Evolutionary conservation across 2,329 filamentous ascomycete species (phyloP).

Genomic region (Arthrinium phaeospermum): DNA sequence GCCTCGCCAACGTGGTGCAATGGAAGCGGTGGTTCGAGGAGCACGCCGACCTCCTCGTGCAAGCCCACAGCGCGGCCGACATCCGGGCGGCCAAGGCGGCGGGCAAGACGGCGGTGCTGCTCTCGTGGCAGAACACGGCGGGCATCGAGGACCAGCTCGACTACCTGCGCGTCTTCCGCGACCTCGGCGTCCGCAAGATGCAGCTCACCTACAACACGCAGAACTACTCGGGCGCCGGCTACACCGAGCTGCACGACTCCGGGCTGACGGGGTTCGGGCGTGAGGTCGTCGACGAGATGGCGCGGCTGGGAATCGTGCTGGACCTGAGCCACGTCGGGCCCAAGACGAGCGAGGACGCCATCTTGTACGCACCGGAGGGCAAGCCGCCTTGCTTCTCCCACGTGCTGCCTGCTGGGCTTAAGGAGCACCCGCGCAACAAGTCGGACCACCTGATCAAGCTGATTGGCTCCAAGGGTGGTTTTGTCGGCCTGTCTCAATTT

Average conservation of each 20-base stretch:
- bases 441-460: conserved; percentile 43
- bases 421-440: conserved; percentile 46
- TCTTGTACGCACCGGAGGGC: conserved; percentile 33
- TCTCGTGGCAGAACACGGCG: conserved; percentile 39
- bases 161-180: conserved; percentile 45
- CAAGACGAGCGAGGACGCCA: conserved; percentile 42
- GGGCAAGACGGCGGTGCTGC: conserved; percentile 21
- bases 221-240: conserved; percentile 47
- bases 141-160: conserved; percentile 47
- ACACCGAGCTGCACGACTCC: conserved; percentile 43
- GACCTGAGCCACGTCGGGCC: conserved; percentile 44
- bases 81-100: conserved; percentile 43
- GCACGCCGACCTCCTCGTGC: conserved; percentile 45
- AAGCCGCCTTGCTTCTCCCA: conserved; percentile 49
- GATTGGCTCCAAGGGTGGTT: conserved; percentile 43
- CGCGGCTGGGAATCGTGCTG: conserved; percentile 39
- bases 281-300: conserved; percentile 32
- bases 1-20: conserved; percentile 46
- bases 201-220: conserved; percentile 50
- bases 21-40: conserved; percentile 51
- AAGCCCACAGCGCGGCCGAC: conserved; percentile 43
- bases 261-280: conserved; percentile 40
- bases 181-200: conserved; percentile 48
- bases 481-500: conserved; percentile 46
- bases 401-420: conserved; percentile 41